These are phyloP conservation scores for Malus hybrid DNA, from an alignment of 331 rosid genomes.

Conservation along the genomic window DNA sequence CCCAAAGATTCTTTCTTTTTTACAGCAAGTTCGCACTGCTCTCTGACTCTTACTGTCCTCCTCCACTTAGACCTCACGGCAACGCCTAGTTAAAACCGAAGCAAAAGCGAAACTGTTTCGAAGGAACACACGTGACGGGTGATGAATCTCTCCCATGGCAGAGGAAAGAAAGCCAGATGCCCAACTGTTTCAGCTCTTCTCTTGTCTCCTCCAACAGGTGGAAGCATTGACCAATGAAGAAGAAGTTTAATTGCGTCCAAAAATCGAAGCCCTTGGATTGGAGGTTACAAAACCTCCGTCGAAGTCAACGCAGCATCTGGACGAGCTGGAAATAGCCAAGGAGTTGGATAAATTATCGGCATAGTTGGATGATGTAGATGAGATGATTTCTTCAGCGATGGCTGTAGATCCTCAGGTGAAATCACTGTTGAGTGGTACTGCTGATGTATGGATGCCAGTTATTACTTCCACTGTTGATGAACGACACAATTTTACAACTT, in stretches of 20 bases:
- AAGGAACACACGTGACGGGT: not conserved
- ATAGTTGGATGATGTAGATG: conserved; percentile 78
- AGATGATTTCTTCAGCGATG: conserved; percentile 81
- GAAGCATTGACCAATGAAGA: conserved; percentile 86
- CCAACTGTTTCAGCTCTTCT: conserved; percentile 75
- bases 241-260: conserved; percentile 85
- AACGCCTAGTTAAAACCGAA: not conserved
- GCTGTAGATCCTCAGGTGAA: conserved; percentile 84
- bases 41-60: no score
- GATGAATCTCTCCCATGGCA: conserved; percentile 35
- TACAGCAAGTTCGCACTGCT: no score
- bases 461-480: conserved; percentile 78
- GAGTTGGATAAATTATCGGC: conserved; percentile 84
- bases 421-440: conserved; percentile 71
- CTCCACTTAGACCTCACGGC: no score
- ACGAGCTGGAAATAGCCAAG: conserved; percentile 82
- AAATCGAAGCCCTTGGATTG: conserved; percentile 88
- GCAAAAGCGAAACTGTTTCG: not conserved
- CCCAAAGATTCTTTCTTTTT: no score
- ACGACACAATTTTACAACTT: conserved; percentile 52
- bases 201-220: conserved; percentile 76
- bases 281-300: conserved; percentile 88
- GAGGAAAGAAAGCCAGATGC: conserved; percentile 54
- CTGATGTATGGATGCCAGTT: conserved; percentile 90
- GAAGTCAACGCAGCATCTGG: conserved; percentile 48